Evolutionary conservation across 352 stramenopile species (phyloP), one percentile per base, ranked within the genome.

Genomic region (Globisporangium takayamanum): DNA sequence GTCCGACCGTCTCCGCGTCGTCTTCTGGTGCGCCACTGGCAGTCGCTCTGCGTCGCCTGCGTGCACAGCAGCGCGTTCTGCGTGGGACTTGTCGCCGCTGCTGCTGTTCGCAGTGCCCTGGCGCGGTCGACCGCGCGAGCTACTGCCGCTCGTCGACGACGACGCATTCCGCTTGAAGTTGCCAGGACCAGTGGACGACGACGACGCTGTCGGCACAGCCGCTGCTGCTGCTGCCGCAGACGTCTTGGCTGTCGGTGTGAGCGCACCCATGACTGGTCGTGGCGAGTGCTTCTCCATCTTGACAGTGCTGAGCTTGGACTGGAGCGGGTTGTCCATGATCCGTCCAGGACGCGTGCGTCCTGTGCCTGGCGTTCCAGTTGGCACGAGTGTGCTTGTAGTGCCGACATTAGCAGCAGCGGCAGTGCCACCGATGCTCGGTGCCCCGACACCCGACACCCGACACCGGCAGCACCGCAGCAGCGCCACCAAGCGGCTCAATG

Each of bases 151-250:
- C 30, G 26, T 50, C 42, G 48, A 44, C 1, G 76, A 78, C 3
- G 72, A 74, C 18, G 76, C 64, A 62, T 83, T 83, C 20, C 76
- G 69, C 48, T 86, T 86, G 58, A 86, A 81, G 26, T 26, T 81
- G 37, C 20, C 56, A 41, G 56, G 47, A 26, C 46, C 28, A 25
- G 30, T 48, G 11, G 48, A 53, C 14, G 57, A 47, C 33, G 51
- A 48, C 25, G 48, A 20, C 4, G 48, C 48, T 3, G 47, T 39
- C 18, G 53, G 15, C 26, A n/a, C 25, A 11, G 39, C 25, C 1
- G 5, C 36, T 45, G 8, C 14, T 22, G 25, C 28, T 5, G 28
- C 28, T 30, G 28, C 28, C 5, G 28, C 28, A 30, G 47, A 37
- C 3, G 54, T 33, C 50, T 67, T 66, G 2, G 72, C 63, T 22